Base-by-base conservation (phyloP, 306 rosid genomes). In the Fragaria nilgerrensis region DNA sequence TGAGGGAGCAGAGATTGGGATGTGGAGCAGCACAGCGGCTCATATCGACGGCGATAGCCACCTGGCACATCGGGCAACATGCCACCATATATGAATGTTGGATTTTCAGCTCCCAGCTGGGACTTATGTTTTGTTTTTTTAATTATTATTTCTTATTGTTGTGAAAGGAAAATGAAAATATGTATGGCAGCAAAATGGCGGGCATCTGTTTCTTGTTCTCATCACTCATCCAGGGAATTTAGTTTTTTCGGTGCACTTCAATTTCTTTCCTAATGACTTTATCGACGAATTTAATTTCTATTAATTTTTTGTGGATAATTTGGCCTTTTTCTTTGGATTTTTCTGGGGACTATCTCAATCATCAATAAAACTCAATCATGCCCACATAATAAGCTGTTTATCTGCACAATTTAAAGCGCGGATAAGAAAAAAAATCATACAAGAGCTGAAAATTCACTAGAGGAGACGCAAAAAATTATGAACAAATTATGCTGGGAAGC, bases 11-110 rank as follows among this genome's bases (percentile, higher is more conserved):
- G 20, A 83, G 80, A 62, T 45, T 75, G 11, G 88, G 70, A 25
- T 87, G 67, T 15, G 81, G 68, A 20, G 86, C 70, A 77, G 75
- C 50, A 73, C 58, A 78, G 65, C 75, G 92, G 85, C 83, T 80
- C 84, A 84, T 78, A 74, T 77, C 82, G 85, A 81, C 87, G 90
- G 81, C 83, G 82, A 82, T 80, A 74, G 86, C 89, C 88, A 85
- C 72, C 84, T 84, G 88, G 85, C 93, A 92, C 80, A 81, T 74
- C 82, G 64, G 78, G 72, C 85, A 77, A 80, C 93, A 79, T 84
- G 87, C 91, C 85, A 85, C 83, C 91, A 89, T 86, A 59, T 80
- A 73, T 29, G 68, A 58, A 16, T 44, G 10, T 53, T 14, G 36
- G 34, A 23, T 56, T 56, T 25, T 43, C 29, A 15, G 23, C 34